Base-by-base conservation (phyloP, 1,284 basidiomycete species). In the Sporisorium reilianum region DNA sequence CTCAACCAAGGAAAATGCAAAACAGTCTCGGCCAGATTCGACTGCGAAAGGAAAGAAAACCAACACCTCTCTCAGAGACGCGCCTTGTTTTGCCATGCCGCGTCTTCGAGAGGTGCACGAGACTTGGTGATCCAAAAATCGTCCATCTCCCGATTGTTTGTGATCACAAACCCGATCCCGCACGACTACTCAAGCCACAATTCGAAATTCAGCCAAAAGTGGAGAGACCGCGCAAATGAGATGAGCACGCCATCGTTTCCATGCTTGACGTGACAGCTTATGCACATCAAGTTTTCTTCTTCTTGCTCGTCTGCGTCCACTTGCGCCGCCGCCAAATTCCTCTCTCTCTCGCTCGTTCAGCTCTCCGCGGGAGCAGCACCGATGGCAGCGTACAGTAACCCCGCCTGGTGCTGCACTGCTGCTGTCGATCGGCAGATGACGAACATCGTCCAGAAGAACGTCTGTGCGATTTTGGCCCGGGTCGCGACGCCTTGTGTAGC, bases 241-340 rank as follows among this genome's bases (percentile, higher is more conserved):
- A n/a, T n/a, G n/a, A 67, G 58, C 64, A 67, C 64, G 64, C 64
- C 58, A 67, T 67, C 64, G 22, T 41, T 18, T 23, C 9, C 10
- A 16, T 26, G 7, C 50, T 60, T 67, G 64, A 67, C 64, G 64
- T 67, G 64, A 61, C 54, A 56, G 52, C 56, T 59, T n/a, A 50
- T n/a, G n/a, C n/a, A n/a, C 56, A 50, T 48, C 56, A 44, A 55
- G 12, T 23, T 45, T 22, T 38, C 30, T 22, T 25, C 11, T 22
- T 28, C n/a, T 48, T 18, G 16, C 23, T 36, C 22, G n/a, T 6
- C n/a, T 28, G 25, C 40, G 8, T 44, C 28, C 20, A 41, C 10
- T 41, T 38, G 36, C 8, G 36, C 36, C 34, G n/a, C n/a, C n/a
- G n/a, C n/a, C n/a, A n/a, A n/a, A 34, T 9, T n/a, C 5, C 8